Percentiles rank a stretch among this genome's conserved stretches.
Conservation (phyloP, 129 eudicot species). For the Tanacetum coccineum region DNA sequence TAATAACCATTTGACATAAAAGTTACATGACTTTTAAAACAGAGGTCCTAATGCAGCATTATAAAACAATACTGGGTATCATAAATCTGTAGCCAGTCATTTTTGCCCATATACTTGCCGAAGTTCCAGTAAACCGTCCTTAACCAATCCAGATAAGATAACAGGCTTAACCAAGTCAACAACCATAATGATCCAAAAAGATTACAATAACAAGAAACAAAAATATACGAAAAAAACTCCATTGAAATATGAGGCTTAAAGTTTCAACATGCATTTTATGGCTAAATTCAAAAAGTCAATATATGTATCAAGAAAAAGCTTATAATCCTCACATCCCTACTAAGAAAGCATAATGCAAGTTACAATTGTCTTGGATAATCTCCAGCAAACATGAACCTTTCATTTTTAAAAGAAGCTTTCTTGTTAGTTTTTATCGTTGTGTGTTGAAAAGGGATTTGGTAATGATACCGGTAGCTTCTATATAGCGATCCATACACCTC, state of each 20-base stretch:
- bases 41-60: no score
- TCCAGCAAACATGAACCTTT: conserved; percentile 13
- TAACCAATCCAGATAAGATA: background rate
- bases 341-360: conserved; percentile 25
- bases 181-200: background rate
- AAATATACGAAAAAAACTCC: background rate
- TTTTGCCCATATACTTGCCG: no score
- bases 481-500: conserved; percentile 73
- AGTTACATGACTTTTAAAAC: no score
- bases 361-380: conserved; percentile 8
- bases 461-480: conserved; percentile 67
- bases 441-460: conserved; percentile 54
- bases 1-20: no score
- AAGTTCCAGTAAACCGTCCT: no score
- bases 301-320: background rate
- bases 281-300: background rate
- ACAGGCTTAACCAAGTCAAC: conserved; percentile 5
- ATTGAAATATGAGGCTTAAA: conserved; percentile 2
- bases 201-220: conserved; percentile 10
- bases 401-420: conserved; percentile 1
- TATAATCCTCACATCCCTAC: conserved; percentile 21
- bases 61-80: no score
- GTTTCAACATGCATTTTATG: conserved; percentile 15
- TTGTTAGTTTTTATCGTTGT: conserved; percentile 19
- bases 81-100: no score